A percentile compares a stretch with the other conserved stretches of the same genome.
Conservation (phyloP, 2,329 filamentous ascomycete species). For the Gyromitra esculenta region DNA sequence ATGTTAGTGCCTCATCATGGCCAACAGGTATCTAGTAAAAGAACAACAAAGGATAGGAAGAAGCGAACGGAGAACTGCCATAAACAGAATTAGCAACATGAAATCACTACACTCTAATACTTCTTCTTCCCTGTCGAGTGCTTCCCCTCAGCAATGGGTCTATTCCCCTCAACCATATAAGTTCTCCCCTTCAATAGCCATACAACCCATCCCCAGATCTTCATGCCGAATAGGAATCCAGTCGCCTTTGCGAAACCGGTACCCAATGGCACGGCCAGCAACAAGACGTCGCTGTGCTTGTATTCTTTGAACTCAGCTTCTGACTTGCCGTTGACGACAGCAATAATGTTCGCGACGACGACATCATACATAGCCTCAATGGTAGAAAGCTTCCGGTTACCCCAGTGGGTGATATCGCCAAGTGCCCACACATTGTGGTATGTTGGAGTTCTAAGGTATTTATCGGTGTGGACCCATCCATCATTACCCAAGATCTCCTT, state of each 20-base stretch:
- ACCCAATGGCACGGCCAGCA: constrained; percentile 50
- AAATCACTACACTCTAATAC: constrained; percentile 28
- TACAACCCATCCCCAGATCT: constrained; percentile 46
- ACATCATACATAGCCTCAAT: constrained; percentile 59
- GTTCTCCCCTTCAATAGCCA: constrained; percentile 53
- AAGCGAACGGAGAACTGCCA: constrained; percentile 1
- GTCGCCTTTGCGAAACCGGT: constrained; percentile 46
- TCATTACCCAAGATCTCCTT: constrained; percentile 59
- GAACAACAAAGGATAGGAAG: background rate
- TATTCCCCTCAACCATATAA: constrained; percentile 43
- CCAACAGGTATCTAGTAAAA: constrained; percentile 1
- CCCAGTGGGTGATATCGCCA: constrained; percentile 63
- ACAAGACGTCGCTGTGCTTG: constrained; percentile 28
- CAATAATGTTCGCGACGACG: constrained; percentile 56
- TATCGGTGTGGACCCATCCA: constrained; percentile 61
- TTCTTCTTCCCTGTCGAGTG: constrained; percentile 23
- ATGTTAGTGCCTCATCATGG: constrained; percentile 1
- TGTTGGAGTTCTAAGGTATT: constrained; percentile 60
- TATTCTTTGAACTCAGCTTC: constrained; percentile 49
- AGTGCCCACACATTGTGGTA: constrained; percentile 63
- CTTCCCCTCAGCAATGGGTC: constrained; percentile 41
- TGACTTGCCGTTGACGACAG: constrained; percentile 9
- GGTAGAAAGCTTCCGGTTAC: constrained; percentile 56
- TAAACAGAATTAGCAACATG: constrained; percentile 7
- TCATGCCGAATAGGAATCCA: constrained; percentile 38